phyloP scores from a whole-genome alignment of 768 basidiomycete species.

The Phallus indusiatus region DNA sequence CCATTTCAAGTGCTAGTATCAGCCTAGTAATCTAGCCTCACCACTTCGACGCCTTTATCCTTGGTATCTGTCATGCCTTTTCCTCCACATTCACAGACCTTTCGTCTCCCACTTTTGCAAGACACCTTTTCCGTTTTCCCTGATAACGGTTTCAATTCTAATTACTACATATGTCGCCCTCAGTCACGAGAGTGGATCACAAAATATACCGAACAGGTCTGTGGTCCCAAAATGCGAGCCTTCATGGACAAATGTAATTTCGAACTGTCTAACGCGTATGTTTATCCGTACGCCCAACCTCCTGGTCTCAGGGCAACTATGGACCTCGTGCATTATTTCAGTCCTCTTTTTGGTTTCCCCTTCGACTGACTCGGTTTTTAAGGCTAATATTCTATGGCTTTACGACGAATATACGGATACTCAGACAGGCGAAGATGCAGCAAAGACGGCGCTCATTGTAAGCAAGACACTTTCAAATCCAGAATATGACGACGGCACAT shows the following conservation, averaged over 20 bases:
- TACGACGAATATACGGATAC: slow-evolving; percentile 14
- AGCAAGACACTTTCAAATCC: slow-evolving; percentile 7
- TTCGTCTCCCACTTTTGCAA: slow-evolving; percentile 10
- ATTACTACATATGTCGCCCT: slow-evolving; percentile 1
- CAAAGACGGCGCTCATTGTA: slow-evolving; percentile 7
- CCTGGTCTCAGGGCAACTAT: slow-evolving; percentile 10
- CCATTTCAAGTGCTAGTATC: no score
- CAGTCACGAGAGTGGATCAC: slow-evolving; percentile 11
- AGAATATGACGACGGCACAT: slow-evolving; percentile 6
- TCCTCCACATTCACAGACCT: background rate
- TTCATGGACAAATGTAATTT: slow-evolving; percentile 13
- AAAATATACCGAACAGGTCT: slow-evolving; percentile 9
- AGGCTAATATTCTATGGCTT: slow-evolving; percentile 13
- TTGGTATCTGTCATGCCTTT: background rate
- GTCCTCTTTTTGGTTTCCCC: background rate
- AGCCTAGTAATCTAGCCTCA: no score
- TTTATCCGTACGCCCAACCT: slow-evolving; percentile 10
- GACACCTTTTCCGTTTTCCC: slow-evolving; percentile 10
- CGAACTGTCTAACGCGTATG: slow-evolving; percentile 9
- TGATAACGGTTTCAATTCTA: slow-evolving; percentile 5
- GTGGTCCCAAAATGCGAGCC: slow-evolving; percentile 13
- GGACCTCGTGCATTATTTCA: slow-evolving; percentile 9
- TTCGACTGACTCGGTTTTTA: background rate
- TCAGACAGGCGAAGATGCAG: slow-evolving; percentile 4
- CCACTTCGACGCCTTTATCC: no score